Evolutionary conservation across 768 basidiomycete genomes (phyloP).

Genomic region (Coprinopsis sp.): DNA sequence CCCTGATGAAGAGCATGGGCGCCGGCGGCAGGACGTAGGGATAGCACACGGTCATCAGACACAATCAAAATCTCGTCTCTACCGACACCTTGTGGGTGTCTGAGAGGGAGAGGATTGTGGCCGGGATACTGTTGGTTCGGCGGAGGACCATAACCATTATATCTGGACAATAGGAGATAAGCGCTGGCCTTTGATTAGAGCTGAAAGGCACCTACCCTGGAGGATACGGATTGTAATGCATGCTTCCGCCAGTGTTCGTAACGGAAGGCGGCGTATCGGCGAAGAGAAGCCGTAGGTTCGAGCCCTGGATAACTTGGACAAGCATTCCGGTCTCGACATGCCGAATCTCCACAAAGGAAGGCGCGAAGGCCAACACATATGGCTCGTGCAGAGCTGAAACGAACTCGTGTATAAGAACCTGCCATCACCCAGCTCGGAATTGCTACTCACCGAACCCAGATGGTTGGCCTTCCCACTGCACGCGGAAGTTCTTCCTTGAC

Average conservation of each 20-base stretch:
- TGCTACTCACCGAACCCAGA: constrained; percentile 81
- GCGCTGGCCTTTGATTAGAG: not conserved
- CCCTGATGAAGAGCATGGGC: too few species aligned
- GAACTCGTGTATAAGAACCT: not conserved
- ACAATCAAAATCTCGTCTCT: constrained; percentile 87
- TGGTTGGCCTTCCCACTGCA: constrained; percentile 94
- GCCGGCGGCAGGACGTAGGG: constrained; percentile 50
- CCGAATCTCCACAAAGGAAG: constrained; percentile 93
- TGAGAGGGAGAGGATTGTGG: constrained; percentile 14
- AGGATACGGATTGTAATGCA: constrained; percentile 33
- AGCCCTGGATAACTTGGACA: constrained; percentile 93
- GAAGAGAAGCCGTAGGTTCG: constrained; percentile 85
- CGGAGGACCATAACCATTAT: constrained; percentile 30
- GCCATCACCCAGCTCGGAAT: not conserved
- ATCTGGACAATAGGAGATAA: constrained; percentile 15
- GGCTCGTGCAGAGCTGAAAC: constrained; percentile 86
- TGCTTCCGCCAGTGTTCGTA: constrained; percentile 50
- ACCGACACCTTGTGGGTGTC: constrained; percentile 46
- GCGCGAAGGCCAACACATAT: constrained; percentile 94
- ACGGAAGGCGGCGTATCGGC: constrained; percentile 89
- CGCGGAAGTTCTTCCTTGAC: constrained; percentile 88
- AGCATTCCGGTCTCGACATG: constrained; percentile 91
- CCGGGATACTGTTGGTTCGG: constrained; percentile 3
- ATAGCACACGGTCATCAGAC: constrained; percentile 81
- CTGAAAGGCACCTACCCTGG: constrained; percentile 18